Evolutionary conservation across 106 monocot genomes (phyloP).

Genomic region (Alisma plantagoaquatica): DNA sequence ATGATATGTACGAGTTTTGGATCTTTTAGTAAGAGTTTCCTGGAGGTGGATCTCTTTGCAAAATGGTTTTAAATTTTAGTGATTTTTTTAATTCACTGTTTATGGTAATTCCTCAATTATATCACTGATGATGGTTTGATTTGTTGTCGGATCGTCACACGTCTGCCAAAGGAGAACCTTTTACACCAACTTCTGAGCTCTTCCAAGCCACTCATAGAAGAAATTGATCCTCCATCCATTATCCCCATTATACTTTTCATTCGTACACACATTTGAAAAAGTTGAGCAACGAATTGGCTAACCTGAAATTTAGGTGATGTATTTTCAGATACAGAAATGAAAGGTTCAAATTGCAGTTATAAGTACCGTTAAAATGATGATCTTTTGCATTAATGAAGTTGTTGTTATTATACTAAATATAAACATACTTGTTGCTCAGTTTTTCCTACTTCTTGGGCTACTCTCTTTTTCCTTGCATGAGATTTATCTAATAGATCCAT

Average conservation of each 20-base stretch:
- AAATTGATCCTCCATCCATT: slow-evolving; percentile 79
- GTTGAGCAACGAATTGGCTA: slow-evolving; percentile 91
- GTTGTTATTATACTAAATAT: too few relatives aligned
- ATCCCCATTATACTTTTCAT: slow-evolving; percentile 94
- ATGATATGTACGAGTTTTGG: too few relatives aligned
- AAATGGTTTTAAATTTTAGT: too few relatives aligned
- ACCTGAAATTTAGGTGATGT: slow-evolving; percentile 33
- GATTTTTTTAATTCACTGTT: too few relatives aligned
- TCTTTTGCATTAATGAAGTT: neutral
- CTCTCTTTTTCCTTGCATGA: slow-evolving; percentile 54
- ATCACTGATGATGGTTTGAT: too few relatives aligned
- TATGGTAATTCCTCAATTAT: too few relatives aligned
- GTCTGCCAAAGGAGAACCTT: slow-evolving; percentile 60
- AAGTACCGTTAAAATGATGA: neutral
- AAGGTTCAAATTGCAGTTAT: neutral
- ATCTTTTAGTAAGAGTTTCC: too few relatives aligned
- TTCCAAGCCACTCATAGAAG: slow-evolving; percentile 72
- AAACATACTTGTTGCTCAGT: slow-evolving; percentile 73
- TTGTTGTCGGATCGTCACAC: too few relatives aligned
- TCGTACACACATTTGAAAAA: slow-evolving; percentile 87
- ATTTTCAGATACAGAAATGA: neutral
- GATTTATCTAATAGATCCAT: slow-evolving; percentile 86
- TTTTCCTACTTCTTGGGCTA: slow-evolving; percentile 79
- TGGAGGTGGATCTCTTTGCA: too few relatives aligned
- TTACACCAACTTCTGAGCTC: slow-evolving; percentile 65